Base-by-base conservation (phyloP, 495 filamentous ascomycete genomes). In the Collariella sp. region DNA sequence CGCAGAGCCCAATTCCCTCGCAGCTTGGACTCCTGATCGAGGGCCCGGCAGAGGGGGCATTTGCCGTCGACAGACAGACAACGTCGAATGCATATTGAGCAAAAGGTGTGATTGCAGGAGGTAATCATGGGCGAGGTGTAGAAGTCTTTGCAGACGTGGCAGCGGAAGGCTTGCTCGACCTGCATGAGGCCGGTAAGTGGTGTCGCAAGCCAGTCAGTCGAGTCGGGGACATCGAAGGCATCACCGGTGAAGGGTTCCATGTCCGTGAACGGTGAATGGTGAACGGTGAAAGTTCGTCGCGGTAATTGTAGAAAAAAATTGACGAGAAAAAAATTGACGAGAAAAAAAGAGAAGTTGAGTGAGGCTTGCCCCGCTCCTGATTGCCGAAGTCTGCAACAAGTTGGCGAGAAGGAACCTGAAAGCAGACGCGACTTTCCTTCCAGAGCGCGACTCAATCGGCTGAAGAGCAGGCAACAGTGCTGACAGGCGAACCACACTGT, bases 121-220 rank as follows among this genome's bases (percentile, higher is more conserved):
- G 93, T 99, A 50, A 96, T 83, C 76, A 99, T 91, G 1, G 93
- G 93, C 20, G 87, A 90, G 55, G 81, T 79, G 72, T 86, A 97
- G 70, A 96, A 94, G 67, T 99, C 93, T 70, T 96, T 97, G 79
- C 93, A 99, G 53, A 99, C 85, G 62, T 96, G 86, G 69, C 93
- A 99, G 58, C 91, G 87, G 15, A 99, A 78, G 15, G 88, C 81
- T 38, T 88, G 81, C 62, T 99, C 93, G 50, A 99, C 79, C 6
- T 83, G 75, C 45, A 82, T 75, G 52, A 98, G 78, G 33, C 77
- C 70, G 2, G 83, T 76, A 9, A 97, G 74, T 1, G 83, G 80
- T 19, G 93, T 96, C n/a, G 73, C 61, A 15, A 89, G 73, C 94
- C 93, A 98, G 76, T 98, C 94, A 43, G 91, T 91, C 6, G 91